Conservation (phyloP, 139 green algal species). For the Choricystis sp. region DNA sequence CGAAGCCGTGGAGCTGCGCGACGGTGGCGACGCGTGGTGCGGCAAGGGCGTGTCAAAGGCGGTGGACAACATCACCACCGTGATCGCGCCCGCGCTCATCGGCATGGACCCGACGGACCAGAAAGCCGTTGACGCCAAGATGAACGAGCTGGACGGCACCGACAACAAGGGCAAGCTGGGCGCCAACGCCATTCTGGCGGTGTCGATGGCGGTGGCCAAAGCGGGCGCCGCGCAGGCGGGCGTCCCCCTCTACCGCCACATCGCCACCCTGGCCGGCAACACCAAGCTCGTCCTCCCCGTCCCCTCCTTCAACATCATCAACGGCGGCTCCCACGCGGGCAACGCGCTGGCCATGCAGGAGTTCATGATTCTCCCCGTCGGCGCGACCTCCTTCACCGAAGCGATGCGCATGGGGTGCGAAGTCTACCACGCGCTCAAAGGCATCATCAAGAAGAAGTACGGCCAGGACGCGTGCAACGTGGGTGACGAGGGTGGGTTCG, state of each 20-base stretch:
- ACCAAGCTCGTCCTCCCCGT: conserved; percentile 92
- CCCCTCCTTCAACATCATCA: conserved; percentile 99
- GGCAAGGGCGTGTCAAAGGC: conserved; percentile 92
- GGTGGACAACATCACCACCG: conserved; percentile 89
- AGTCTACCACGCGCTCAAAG: conserved; percentile 96
- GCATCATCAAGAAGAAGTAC: conserved; percentile 97
- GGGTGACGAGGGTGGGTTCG: conserved; percentile 97
- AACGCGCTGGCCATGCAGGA: conserved; percentile 98
- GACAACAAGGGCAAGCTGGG: conserved; percentile 95
- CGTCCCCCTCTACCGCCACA: conserved; percentile 90
- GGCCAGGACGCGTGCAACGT: conserved; percentile 96
- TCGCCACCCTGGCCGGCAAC: conserved; percentile 84
- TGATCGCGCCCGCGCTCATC: conserved; percentile 77
- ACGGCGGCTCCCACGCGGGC: conserved; percentile 81
- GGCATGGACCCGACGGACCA: conserved; percentile 86
- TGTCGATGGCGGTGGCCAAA: conserved; percentile 83
- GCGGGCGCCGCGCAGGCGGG: conserved; percentile 87
- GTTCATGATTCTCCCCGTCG: conserved; percentile 98
- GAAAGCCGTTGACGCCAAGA: conserved; percentile 73
- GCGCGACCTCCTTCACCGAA: conserved; percentile 70
- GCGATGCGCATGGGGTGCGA: conserved; percentile 69
- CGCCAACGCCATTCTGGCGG: conserved; percentile 96
- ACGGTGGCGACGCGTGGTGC: conserved; percentile 62
- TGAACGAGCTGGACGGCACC: conserved; percentile 92
- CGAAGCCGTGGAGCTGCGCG: conserved; percentile 94